Evolutionary conservation across 768 basidiomycete species (phyloP), one percentile per base, ranked within the genome.

Genomic region (Mrakia blollopis): DNA sequence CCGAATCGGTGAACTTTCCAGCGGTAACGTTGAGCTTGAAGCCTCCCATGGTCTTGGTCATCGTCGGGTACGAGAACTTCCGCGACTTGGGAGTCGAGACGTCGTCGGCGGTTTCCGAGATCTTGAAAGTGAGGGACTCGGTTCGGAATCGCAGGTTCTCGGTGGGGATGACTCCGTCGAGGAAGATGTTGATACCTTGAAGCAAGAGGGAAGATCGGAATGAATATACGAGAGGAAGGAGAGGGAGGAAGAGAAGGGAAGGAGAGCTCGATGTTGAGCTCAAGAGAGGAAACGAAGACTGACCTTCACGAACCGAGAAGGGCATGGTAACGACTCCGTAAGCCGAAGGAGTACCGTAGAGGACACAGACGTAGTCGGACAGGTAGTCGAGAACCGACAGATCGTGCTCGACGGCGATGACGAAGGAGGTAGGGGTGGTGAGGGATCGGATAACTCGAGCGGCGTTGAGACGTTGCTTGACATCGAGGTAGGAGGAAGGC

Each of bases 291-390:
- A 7, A 50, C 18, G 47, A 50, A 2, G 13, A 80, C 86, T 28
- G 77, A 92, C 93, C 94, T 91, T 99, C 97, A 78, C 97, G 90
- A 77, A 98, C 95, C 39, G 95, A 97, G 82, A 90, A 94, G 52
- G 97, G 97, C 94, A 98, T 95, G 8, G 97, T 99, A 18, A 98
- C 97, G 44, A 99, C 97, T 83, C 97, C 94, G 81, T 97, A 98
- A 89, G 94, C 92, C 4, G 92, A 93, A 3, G 94, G 93, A 84
- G 94, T 96, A 80, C 97, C 97, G 85, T 99, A 99, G 50, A 99
- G 84, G 85, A 92, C 94, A 85, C 97, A 99, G 83, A 99, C 91
- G 83, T 94, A 99, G 85, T 99, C 97, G 77, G 96, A 98, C 14
- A 98, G 88, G 85, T 98, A 99, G 84, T 99, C 97, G 68, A 98